Conservation (phyloP, 257 asterid genomes). For the Solanum tarijense region DNA sequence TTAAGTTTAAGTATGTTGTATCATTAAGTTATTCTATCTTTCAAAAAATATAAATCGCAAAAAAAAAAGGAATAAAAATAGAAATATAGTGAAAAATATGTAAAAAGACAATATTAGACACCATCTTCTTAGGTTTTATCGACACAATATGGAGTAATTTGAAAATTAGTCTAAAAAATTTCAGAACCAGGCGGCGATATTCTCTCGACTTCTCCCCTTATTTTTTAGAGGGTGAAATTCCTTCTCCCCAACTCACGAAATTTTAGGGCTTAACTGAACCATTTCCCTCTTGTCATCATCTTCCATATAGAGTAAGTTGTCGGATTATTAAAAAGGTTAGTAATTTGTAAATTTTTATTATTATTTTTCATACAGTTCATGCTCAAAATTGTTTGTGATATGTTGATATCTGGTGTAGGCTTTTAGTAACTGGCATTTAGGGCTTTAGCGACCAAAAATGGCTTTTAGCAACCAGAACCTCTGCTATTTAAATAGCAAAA, state of each 20-base stretch:
- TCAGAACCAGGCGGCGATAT: too few relatives aligned
- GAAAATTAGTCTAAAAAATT: background rate
- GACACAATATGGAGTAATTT: background rate
- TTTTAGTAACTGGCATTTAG: background rate
- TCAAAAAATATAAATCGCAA: too few relatives aligned
- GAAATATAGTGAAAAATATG: too few relatives aligned
- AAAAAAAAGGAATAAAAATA: too few relatives aligned
- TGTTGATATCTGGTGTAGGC: background rate
- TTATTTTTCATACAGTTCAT: background rate
- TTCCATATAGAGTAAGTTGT: background rate
- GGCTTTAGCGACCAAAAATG: background rate
- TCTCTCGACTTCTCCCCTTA: background rate
- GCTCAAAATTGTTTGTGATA: background rate
- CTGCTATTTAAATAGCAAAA: too few relatives aligned
- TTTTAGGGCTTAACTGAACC: background rate
- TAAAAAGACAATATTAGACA: background rate
- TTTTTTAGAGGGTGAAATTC: background rate
- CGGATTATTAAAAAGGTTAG: background rate
- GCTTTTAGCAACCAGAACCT: background rate
- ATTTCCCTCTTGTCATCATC: background rate
- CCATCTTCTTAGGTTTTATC: background rate
- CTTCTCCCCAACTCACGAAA: background rate
- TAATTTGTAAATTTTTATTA: too few relatives aligned
- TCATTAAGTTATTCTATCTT: too few relatives aligned
- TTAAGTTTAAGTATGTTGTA: too few relatives aligned